phyloP scores from a whole-genome alignment of 148 eudicot genomes.

The Rhododendron williamsianum region DNA sequence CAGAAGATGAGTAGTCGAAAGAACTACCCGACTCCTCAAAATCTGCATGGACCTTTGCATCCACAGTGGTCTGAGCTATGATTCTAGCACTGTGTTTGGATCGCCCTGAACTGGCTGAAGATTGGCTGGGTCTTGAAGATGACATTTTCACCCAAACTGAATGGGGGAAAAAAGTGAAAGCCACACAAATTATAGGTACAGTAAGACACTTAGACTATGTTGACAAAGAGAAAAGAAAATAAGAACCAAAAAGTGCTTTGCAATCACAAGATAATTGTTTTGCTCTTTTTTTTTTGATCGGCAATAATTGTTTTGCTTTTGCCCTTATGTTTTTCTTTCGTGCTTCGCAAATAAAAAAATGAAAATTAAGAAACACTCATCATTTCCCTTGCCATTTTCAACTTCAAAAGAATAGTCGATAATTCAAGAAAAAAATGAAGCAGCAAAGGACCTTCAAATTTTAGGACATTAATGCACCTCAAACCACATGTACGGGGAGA shows the following conservation, averaged over 20 bases:
- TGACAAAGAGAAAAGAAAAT: background rate
- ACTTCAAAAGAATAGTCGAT: background rate
- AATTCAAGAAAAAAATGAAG: background rate
- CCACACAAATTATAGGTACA: background rate
- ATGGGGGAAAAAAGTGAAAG: background rate
- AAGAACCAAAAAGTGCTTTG: background rate
- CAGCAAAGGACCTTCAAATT: background rate
- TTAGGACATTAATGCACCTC: background rate
- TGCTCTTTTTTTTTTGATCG: background rate
- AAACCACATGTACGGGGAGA: background rate
- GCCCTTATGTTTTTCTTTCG: background rate
- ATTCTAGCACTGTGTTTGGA: constrained; percentile 65
- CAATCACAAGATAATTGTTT: background rate
- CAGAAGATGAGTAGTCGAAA: constrained; percentile 77
- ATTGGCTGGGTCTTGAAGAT: constrained; percentile 51
- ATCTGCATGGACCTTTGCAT: constrained; percentile 84
- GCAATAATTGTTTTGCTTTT: background rate
- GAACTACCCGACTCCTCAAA: constrained; percentile 65
- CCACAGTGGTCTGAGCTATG: constrained; percentile 70
- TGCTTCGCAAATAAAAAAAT: background rate
- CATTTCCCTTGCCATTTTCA: background rate
- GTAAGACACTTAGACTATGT: background rate
- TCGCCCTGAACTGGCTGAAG: constrained; percentile 55
- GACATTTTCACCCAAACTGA: constrained; percentile 40
- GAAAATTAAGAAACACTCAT: background rate